These are phyloP conservation scores for Gyromitra esculenta DNA, from an alignment of 2,329 filamentous ascomycete species.

Conservation along the genomic window DNA sequence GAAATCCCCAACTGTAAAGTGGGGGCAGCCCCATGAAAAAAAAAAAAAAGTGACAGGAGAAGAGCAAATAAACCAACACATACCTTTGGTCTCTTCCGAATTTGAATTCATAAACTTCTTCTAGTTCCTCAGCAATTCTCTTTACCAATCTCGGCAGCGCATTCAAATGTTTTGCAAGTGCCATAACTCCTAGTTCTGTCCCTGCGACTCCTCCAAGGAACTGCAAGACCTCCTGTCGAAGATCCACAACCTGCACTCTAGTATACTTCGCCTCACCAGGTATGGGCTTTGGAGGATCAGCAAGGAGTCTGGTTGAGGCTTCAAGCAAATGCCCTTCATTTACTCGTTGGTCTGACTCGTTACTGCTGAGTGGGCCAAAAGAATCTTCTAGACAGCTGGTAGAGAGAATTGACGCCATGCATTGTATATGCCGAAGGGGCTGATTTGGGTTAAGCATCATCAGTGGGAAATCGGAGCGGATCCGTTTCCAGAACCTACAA, in stretches of 20 bases:
- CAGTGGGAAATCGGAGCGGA: constrained; percentile 73
- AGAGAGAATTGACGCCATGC: constrained; percentile 72
- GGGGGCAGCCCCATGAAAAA: constrained; percentile 7
- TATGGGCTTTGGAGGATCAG: constrained; percentile 66
- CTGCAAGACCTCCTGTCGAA: constrained; percentile 63
- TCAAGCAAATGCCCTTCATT: constrained; percentile 65
- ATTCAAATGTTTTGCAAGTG: constrained; percentile 55
- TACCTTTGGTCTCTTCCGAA: constrained; percentile 64
- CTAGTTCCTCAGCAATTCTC: constrained; percentile 77
- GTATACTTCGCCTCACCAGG: constrained; percentile 60
- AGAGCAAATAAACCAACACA: constrained; percentile 32
- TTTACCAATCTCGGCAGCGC: constrained; percentile 65
- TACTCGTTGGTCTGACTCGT: constrained; percentile 61
- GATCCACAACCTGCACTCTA: constrained; percentile 62
- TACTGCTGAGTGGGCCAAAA: constrained; percentile 72
- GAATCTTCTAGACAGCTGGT: constrained; percentile 72
- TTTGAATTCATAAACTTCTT: constrained; percentile 67
- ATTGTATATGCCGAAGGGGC: constrained; percentile 69
- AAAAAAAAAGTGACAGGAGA: constrained; percentile 1
- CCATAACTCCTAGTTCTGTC: constrained; percentile 46
- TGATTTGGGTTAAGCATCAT: constrained; percentile 75
- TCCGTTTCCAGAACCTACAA: constrained; percentile 71
- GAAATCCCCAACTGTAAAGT: constrained; percentile 1
- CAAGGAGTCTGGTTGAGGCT: constrained; percentile 71
- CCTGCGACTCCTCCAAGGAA: constrained; percentile 60